phyloP scores from a whole-genome alignment of 768 basidiomycete species.

The Pisolithus marmoratus region DNA sequence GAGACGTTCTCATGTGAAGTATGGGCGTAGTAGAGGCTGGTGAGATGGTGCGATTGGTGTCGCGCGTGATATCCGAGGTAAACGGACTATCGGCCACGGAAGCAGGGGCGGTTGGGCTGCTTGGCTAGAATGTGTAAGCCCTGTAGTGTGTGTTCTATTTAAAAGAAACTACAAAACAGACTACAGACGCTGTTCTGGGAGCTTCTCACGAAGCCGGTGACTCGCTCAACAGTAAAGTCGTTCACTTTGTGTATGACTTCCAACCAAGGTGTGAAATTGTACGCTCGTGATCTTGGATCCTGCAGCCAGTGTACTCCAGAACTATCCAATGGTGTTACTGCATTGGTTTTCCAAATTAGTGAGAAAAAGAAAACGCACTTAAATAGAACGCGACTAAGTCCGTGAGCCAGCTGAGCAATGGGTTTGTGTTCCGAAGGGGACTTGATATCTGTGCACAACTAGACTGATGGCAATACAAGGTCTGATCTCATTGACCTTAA shows the following conservation, averaged over 20 bases:
- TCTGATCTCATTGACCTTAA: conserved; percentile 6
- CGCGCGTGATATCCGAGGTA: no score
- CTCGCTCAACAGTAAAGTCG: conserved; percentile 80
- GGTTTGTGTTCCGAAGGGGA: conserved; percentile 43
- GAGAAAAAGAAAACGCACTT: conserved; percentile 44
- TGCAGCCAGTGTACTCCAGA: conserved; percentile 86
- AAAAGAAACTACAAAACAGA: neutral
- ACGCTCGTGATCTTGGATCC: conserved; percentile 80
- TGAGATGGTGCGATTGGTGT: no score
- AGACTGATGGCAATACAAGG: neutral
- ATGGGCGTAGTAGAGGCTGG: no score
- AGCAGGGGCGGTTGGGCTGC: conserved; percentile 49
- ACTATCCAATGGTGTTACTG: conserved; percentile 32
- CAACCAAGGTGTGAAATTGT: conserved; percentile 74
- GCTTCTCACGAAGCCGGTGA: conserved; percentile 70
- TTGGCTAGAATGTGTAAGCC: conserved; percentile 61
- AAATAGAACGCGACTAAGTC: conserved; percentile 67
- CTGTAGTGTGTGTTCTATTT: conserved; percentile 29
- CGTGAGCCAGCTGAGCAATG: conserved; percentile 59
- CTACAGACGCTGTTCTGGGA: conserved; percentile 62
- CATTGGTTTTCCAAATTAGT: neutral
- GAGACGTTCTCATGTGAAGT: conserved; percentile 71
- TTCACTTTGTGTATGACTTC: conserved; percentile 68
- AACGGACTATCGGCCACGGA: no score
- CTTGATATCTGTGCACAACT: conserved; percentile 34